These are phyloP conservation scores for Nemania abortiva DNA, from an alignment of 2,329 filamentous ascomycete genomes.

Conservation along the genomic window DNA sequence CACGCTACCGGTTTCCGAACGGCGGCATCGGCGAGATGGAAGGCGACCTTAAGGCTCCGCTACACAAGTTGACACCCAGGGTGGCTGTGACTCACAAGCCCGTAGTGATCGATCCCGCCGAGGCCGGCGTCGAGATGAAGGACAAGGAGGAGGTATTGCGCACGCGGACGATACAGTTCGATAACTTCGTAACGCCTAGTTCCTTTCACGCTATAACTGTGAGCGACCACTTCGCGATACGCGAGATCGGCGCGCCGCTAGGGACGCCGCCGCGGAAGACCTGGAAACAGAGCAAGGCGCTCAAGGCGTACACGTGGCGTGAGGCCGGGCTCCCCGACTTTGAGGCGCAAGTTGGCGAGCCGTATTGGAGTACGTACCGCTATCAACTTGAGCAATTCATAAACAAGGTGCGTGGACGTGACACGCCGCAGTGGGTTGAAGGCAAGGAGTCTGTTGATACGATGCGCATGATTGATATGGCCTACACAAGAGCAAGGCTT, in stretches of 20 bases:
- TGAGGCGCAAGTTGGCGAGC: conserved; percentile 45
- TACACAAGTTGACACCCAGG: conserved; percentile 39
- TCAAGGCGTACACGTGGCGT: conserved; percentile 44
- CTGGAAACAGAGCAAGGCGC: conserved; percentile 42
- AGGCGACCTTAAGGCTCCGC: conserved; percentile 46
- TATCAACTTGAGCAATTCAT: conserved; percentile 58
- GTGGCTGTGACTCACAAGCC: conserved; percentile 44
- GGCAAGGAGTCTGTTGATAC: conserved; percentile 53
- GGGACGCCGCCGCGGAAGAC: conserved; percentile 35
- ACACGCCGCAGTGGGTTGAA: conserved; percentile 53
- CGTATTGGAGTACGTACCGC: conserved; percentile 55
- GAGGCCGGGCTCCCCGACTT: conserved; percentile 37
- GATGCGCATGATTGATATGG: conserved; percentile 57
- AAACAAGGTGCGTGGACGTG: conserved; percentile 52
- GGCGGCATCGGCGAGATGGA: conserved; percentile 51
- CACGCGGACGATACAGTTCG: conserved; percentile 44
- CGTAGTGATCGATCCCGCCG: conserved; percentile 38
- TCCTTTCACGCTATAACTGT: conserved; percentile 43
- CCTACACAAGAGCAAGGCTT: conserved; percentile 54
- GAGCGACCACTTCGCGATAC: conserved; percentile 47
- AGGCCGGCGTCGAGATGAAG: conserved; percentile 34
- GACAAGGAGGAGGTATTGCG: conserved; percentile 43
- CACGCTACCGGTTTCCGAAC: conserved; percentile 52
- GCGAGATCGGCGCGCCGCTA: conserved; percentile 31
- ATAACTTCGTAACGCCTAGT: conserved; percentile 39